A percentile compares a stretch with the other conserved stretches of the same genome.
These are phyloP conservation scores for Mortierella alpina DNA, from an alignment of 192 early-diverging fungal genomes.

Conservation along the genomic window DNA sequence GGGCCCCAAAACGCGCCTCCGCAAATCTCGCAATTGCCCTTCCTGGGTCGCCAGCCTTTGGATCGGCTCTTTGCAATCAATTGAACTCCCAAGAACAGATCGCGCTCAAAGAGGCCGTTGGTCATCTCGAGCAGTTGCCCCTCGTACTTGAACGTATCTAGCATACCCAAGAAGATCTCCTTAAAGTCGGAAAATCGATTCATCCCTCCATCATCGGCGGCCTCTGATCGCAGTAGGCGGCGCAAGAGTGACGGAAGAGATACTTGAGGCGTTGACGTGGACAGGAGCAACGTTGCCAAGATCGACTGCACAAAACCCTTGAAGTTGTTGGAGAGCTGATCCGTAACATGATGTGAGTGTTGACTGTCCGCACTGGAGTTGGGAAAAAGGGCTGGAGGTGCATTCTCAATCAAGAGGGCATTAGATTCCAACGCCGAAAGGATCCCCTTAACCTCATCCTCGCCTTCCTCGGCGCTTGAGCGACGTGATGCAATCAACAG, in stretches of 20 bases:
- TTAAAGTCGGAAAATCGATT: slow-evolving; percentile 65
- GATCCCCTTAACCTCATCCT: neutral
- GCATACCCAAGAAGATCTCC: slow-evolving; percentile 71
- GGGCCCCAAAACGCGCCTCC: slow-evolving; percentile 61
- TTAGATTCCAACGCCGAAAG: neutral
- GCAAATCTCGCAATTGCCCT: slow-evolving; percentile 66
- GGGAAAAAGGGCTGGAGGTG: slow-evolving; percentile 39
- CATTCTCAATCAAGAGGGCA: slow-evolving; percentile 24
- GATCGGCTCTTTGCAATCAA: slow-evolving; percentile 61
- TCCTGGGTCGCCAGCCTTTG: slow-evolving; percentile 67
- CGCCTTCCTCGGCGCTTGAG: neutral
- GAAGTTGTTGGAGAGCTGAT: slow-evolving; percentile 61
- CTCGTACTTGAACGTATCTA: slow-evolving; percentile 74
- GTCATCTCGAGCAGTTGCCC: slow-evolving; percentile 70
- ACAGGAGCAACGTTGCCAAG: slow-evolving; percentile 63
- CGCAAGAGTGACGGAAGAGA: slow-evolving; percentile 65
- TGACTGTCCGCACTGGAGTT: slow-evolving; percentile 37
- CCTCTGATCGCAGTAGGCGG: slow-evolving; percentile 66
- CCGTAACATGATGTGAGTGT: slow-evolving; percentile 37
- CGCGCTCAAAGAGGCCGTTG: slow-evolving; percentile 69
- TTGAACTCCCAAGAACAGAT: slow-evolving; percentile 63
- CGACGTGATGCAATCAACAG: slow-evolving; percentile 21
- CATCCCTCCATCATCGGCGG: slow-evolving; percentile 23
- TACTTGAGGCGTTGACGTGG: slow-evolving; percentile 67
- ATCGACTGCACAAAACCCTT: slow-evolving; percentile 71